Conservation (phyloP, 108 stramenopile genomes). For the Nitzschia sp. region DNA sequence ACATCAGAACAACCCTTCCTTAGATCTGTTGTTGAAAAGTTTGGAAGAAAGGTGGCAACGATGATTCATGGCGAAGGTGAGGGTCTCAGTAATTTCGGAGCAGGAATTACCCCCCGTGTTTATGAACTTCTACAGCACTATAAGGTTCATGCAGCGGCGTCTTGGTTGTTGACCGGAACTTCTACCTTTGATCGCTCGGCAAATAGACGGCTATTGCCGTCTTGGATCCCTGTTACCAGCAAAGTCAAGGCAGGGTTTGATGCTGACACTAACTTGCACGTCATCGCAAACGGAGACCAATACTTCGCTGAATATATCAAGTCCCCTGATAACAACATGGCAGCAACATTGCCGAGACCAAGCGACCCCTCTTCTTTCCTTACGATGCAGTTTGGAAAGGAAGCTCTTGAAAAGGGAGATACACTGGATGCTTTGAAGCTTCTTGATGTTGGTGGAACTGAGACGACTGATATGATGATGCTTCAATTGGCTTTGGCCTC, state of each 20-base stretch:
- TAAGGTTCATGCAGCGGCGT: constrained; percentile 58
- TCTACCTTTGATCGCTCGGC: constrained; percentile 39
- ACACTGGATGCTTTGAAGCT: constrained; percentile 55
- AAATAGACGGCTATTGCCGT: constrained; percentile 58
- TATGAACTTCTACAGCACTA: constrained; percentile 62
- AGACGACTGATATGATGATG: constrained; percentile 52
- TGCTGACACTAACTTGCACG: constrained; percentile 55
- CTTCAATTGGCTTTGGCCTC: constrained; percentile 52
- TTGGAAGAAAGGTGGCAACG: constrained; percentile 70
- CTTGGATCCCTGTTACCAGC: constrained; percentile 64
- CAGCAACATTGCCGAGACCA: constrained; percentile 49
- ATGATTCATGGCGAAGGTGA: constrained; percentile 75
- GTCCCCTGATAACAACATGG: constrained; percentile 56
- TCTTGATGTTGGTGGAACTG: constrained; percentile 61
- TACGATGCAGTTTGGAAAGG: constrained; percentile 45
- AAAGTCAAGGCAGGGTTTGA: constrained; percentile 53
- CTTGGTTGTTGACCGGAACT: constrained; percentile 73
- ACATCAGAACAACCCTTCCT: constrained; percentile 43
- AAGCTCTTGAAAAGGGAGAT: constrained; percentile 40
- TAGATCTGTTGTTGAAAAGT: constrained; percentile 71
- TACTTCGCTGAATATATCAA: constrained; percentile 63
- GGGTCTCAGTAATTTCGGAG: constrained; percentile 71
- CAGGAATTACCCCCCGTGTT: constrained; percentile 63
- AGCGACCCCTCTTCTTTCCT: constrained; percentile 54
- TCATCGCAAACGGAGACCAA: constrained; percentile 66